Conservation (phyloP, 306 rosid genomes). For the Prunus mume region DNA sequence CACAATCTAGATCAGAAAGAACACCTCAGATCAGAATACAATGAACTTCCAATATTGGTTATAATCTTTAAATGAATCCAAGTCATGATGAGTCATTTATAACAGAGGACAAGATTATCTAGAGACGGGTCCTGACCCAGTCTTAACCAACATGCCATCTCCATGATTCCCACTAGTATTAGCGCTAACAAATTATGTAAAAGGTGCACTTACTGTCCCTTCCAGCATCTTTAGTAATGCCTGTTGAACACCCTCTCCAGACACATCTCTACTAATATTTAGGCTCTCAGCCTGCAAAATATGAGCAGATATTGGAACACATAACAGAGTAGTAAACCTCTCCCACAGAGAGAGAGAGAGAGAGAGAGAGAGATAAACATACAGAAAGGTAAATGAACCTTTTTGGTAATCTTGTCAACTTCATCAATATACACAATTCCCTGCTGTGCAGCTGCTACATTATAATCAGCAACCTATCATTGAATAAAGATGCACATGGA, state of each 20-base stretch:
- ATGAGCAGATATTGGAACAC: conserved; percentile 20
- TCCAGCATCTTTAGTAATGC: conserved; percentile 97
- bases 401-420: conserved; percentile 97
- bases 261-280: conserved; percentile 94
- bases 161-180: neutral
- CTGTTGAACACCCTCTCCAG: conserved; percentile 99
- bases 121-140: neutral
- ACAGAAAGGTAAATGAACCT: conserved; percentile 43
- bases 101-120: neutral
- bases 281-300: conserved; percentile 89
- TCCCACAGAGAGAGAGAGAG: neutral
- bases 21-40: conserved; percentile 22
- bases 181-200: neutral
- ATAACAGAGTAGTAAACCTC: neutral
- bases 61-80: neutral
- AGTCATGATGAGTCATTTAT: neutral
- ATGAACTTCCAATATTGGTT: neutral
- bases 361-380: neutral
- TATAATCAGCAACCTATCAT: conserved; percentile 87
- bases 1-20: conserved; percentile 65
- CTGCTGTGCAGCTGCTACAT: conserved; percentile 92
- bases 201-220: conserved; percentile 79
- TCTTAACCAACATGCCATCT: neutral
- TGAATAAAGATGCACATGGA: conserved; percentile 8
- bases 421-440: conserved; percentile 98